Base-by-base conservation (phyloP, 768 basidiomycete genomes). In the Podaxis carcinomalis region DNA sequence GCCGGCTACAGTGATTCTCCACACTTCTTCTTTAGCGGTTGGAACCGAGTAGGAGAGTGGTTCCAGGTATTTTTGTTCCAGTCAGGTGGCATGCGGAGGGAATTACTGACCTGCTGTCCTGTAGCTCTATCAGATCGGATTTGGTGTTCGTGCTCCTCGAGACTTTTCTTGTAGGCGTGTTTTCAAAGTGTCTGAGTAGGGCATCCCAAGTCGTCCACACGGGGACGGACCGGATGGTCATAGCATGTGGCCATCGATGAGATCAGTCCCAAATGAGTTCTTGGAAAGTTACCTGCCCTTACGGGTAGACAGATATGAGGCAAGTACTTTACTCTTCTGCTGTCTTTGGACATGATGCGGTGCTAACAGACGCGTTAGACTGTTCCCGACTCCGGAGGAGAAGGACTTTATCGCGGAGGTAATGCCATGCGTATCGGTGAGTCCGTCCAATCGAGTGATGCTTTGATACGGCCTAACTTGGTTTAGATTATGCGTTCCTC, bases 201-300 rank as follows among this genome's bases (percentile, higher is more conserved):
- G 68, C 19, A 66, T 69, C 57, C 67, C 68, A 44, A 64, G 63
- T 9, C 60, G 68, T 6, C 67, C 67, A 10, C 64, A 64, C 40
- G 66, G 64, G n/a, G 67, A 69, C 44, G 68, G 68, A 11, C 68
- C 68, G 6, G 72, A 73, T 57, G 72, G 72, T 4, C 72, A 73
- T 57, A 69, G 69, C 56, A 57, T 72, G 54, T 72, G 71, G 68
- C 72, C 72, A 2, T 72, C 70, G 2, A 73, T 73, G 70, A 64
- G 69, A 63, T 67, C 72, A 7, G 72, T 72, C 21, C 69, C 71
- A 4, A 71, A 71, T 25, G 71, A 72, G 57, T 70, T 69, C 54
- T 59, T 73, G 3, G 71, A 70, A 56, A 68, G 69, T 40, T 70
- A 70, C 54, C 66, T 73, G 21, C 70, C 72, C 13, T 56, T 73